These are phyloP conservation scores for Aspergillus indologenus DNA, from an alignment of 495 filamentous ascomycete species.

Conservation along the genomic window DNA sequence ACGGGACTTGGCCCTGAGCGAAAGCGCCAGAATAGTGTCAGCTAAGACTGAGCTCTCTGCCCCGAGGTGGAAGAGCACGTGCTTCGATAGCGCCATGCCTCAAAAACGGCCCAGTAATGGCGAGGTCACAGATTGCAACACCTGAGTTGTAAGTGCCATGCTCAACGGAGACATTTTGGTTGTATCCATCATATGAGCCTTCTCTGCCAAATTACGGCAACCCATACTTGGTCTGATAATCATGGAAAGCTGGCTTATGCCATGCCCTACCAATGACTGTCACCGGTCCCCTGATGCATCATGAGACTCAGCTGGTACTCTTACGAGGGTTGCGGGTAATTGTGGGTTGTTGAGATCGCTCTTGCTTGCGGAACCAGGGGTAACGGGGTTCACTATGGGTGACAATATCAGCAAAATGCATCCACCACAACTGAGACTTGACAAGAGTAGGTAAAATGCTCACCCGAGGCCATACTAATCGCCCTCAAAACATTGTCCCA, in stretches of 20 bases:
- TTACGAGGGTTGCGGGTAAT: slow-evolving; percentile 41
- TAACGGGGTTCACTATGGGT: slow-evolving; percentile 16
- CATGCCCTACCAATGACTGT: background rate
- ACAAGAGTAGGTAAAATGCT: slow-evolving; percentile 35
- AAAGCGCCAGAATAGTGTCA: too few relatives aligned
- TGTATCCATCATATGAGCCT: background rate
- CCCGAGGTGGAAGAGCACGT: too few relatives aligned
- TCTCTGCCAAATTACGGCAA: background rate
- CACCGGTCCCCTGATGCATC: slow-evolving; percentile 24
- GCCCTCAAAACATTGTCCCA: slow-evolving; percentile 94
- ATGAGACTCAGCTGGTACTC: slow-evolving; percentile 33
- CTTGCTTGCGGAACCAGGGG: slow-evolving; percentile 1
- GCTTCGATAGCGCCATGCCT: too few relatives aligned
- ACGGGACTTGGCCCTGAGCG: too few relatives aligned
- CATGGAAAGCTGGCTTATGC: background rate
- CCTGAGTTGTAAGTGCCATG: background rate
- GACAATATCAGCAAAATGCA: background rate
- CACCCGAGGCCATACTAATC: slow-evolving; percentile 95
- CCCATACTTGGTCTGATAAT: background rate
- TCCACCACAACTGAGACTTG: background rate
- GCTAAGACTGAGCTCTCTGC: too few relatives aligned
- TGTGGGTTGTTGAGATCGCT: slow-evolving; percentile 14
- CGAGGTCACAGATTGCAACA: too few relatives aligned
- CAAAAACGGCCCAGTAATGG: too few relatives aligned
- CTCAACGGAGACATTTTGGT: background rate